phyloP scores from a whole-genome alignment of 768 basidiomycete species.

The Lactarius hatsudake region DNA sequence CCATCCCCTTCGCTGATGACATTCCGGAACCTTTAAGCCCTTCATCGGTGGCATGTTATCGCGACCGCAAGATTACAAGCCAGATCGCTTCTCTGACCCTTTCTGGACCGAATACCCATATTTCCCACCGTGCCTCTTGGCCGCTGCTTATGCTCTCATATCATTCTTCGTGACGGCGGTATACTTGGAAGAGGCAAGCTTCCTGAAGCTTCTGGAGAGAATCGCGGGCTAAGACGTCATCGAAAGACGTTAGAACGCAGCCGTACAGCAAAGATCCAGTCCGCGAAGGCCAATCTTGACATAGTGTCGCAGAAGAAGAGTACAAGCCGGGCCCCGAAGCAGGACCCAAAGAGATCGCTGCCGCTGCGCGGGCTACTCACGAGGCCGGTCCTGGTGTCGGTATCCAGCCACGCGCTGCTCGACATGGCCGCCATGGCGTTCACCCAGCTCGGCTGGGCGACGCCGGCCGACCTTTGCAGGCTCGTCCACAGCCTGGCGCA shows the following conservation, averaged over 20 bases:
- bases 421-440: conserved; percentile 13
- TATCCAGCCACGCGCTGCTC: conserved; percentile 15
- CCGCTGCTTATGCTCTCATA: conserved; percentile 9
- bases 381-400: conserved; percentile 6
- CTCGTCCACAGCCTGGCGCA: conserved; percentile 37
- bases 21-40: conserved; percentile 10
- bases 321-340: neutral
- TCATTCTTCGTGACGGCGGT: conserved; percentile 14
- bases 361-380: conserved; percentile 13
- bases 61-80: conserved; percentile 30
- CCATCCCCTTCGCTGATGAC: neutral
- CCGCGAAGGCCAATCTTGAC: neutral
- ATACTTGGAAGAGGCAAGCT: conserved; percentile 20
- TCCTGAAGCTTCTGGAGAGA: neutral
- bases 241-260: conserved; percentile 1
- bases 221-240: neutral
- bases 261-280: neutral
- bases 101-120: conserved; percentile 32
- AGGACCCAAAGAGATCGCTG: neutral
- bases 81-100: conserved; percentile 22
- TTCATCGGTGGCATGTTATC: conserved; percentile 30
- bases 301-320: neutral
- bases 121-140: conserved; percentile 29
- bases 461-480: conserved; percentile 43
- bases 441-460: conserved; percentile 44